Conservation (phyloP, 108 stramenopile species). For the Parmales sp. region DNA sequence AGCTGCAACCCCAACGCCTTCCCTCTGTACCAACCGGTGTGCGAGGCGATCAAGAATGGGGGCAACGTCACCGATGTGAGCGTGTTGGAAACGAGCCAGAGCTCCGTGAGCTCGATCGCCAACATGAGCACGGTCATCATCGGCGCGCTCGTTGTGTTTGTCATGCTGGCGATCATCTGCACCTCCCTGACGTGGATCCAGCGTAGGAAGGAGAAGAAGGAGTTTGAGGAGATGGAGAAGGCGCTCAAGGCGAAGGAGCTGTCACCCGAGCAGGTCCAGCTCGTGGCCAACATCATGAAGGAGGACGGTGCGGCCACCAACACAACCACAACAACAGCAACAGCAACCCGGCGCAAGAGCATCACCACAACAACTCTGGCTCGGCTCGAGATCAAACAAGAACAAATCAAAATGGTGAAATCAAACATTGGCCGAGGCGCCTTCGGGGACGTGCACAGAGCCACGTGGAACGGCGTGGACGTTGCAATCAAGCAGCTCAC, state of each 20-base stretch:
- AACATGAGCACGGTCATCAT: too few species aligned
- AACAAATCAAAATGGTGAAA: neutral
- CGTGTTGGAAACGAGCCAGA: too few species aligned
- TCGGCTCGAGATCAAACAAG: neutral
- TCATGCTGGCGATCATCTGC: neutral
- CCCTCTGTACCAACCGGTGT: too few species aligned
- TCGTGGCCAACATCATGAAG: neutral
- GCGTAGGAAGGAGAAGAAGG: neutral
- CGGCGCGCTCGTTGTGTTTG: too few species aligned
- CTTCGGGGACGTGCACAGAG: conserved; percentile 4
- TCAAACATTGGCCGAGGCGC: neutral
- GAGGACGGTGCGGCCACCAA: too few species aligned
- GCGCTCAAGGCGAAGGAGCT: neutral
- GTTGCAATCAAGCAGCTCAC: conserved; percentile 9
- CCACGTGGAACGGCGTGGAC: neutral
- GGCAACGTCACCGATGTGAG: too few species aligned
- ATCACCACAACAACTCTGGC: too few species aligned
- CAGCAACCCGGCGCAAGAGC: neutral
- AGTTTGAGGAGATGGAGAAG: conserved; percentile 3
- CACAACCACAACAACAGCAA: too few species aligned
- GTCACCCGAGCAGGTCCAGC: neutral
- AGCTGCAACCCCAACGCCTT: too few species aligned
- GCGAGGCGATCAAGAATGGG: too few species aligned
- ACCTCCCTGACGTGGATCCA: neutral
- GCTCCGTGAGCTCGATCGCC: too few species aligned